Percentiles rank a stretch among this genome's conserved stretches.
phyloP scores from a whole-genome alignment of 345 rosid genomes.

The Xanthoceras sorbifolium region DNA sequence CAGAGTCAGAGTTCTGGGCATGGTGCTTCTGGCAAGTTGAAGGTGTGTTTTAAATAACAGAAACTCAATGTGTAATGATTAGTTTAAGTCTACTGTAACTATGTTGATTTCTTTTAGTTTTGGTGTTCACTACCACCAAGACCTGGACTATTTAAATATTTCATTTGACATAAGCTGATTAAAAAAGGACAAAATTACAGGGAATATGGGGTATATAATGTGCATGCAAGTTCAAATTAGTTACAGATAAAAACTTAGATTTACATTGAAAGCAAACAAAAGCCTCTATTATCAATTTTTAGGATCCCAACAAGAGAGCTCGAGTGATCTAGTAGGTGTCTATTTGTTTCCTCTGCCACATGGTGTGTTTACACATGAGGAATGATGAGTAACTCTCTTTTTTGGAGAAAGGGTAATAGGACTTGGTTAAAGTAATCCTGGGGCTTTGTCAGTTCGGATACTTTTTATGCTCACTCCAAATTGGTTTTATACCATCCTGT shows the following conservation, averaged over 20 bases:
- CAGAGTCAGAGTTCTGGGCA: constrained; percentile 45
- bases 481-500: too few relatives aligned
- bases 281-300: too few relatives aligned
- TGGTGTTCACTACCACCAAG: background rate
- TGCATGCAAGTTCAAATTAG: background rate
- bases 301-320: too few relatives aligned
- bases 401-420: too few relatives aligned
- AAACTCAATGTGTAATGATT: background rate
- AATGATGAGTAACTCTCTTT: too few relatives aligned
- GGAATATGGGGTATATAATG: background rate
- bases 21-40: constrained; percentile 58
- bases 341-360: too few relatives aligned
- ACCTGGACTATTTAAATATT: constrained; percentile 1
- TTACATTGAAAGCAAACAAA: background rate
- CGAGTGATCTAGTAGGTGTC: too few relatives aligned
- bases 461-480: too few relatives aligned
- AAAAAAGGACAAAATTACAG: background rate
- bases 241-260: background rate
- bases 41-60: constrained; percentile 49
- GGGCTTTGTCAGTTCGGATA: too few relatives aligned
- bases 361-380: too few relatives aligned
- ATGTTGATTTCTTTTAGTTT: constrained; percentile 1
- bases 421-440: too few relatives aligned
- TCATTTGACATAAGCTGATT: background rate
- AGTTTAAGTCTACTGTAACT: background rate